Evolutionary conservation across 2,329 filamentous ascomycete genomes (phyloP).

Genomic region (Cladosporium halotolerans): DNA sequence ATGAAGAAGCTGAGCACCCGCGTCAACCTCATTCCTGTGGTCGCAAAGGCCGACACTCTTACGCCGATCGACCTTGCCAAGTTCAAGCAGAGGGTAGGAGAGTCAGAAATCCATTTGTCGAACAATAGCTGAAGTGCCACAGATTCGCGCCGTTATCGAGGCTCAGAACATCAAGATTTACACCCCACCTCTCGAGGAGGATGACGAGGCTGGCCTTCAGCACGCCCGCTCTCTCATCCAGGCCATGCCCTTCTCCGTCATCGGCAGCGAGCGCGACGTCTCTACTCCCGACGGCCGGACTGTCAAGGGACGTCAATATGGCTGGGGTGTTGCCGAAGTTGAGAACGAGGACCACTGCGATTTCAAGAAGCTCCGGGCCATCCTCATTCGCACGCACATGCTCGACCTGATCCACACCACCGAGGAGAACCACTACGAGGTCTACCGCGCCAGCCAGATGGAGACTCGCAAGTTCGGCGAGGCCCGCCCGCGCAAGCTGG

Average conservation of each 20-base stretch:
- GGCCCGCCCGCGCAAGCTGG: constrained; percentile 90
- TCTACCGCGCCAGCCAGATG: constrained; percentile 98
- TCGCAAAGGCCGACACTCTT: constrained; percentile 97
- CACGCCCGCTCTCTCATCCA: constrained; percentile 92
- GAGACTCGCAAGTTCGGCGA: constrained; percentile 99
- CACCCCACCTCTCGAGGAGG: constrained; percentile 93
- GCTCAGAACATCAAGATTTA: constrained; percentile 99
- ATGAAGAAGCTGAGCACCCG: constrained; percentile 99
- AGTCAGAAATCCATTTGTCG: background rate
- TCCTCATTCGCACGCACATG: constrained; percentile 94
- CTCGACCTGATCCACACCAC: constrained; percentile 99
- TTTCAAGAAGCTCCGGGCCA: constrained; percentile 99
- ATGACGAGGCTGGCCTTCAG: constrained; percentile 91
- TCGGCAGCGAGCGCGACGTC: constrained; percentile 98
- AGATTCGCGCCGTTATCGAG: constrained; percentile 94
- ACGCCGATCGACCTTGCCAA: constrained; percentile 84
- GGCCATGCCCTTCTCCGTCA: constrained; percentile 97
- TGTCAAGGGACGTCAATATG: constrained; percentile 98
- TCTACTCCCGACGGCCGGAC: constrained; percentile 93
- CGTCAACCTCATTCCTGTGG: constrained; percentile 96
- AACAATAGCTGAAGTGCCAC: constrained; percentile 28
- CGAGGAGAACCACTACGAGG: constrained; percentile 98
- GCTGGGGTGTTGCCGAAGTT: constrained; percentile 98
- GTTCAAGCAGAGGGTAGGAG: constrained; percentile 87
- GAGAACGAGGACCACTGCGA: constrained; percentile 99